Evolutionary conservation across 2,329 filamentous ascomycete genomes (phyloP).

Genomic region (Fusarium foetens): DNA sequence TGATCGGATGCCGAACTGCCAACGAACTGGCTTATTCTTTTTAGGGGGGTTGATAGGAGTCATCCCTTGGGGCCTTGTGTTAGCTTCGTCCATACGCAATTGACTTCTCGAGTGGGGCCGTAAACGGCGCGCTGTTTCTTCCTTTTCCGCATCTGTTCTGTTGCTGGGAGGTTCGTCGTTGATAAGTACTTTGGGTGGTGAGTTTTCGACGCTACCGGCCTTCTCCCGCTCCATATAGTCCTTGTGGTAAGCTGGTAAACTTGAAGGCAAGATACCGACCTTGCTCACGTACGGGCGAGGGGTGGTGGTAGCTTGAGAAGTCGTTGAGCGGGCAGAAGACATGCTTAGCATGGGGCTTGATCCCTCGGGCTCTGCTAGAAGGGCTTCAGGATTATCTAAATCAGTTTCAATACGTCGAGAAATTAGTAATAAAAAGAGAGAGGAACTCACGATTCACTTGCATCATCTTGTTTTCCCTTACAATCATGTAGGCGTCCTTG

Average conservation of each 20-base stretch:
- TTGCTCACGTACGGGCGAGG: slow-evolving; percentile 77
- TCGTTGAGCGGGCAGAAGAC: slow-evolving; percentile 64
- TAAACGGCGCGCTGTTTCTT: slow-evolving; percentile 80
- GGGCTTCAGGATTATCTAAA: slow-evolving; percentile 49
- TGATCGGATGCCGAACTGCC: slow-evolving; percentile 98
- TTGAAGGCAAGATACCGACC: slow-evolving; percentile 90
- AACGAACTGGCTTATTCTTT: slow-evolving; percentile 84
- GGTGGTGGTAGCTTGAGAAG: slow-evolving; percentile 60
- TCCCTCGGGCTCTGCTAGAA: slow-evolving; percentile 51
- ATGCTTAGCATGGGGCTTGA: slow-evolving; percentile 64
- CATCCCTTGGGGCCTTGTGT: slow-evolving; percentile 68
- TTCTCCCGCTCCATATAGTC: slow-evolving; percentile 84
- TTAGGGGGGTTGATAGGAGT: slow-evolving; percentile 72
- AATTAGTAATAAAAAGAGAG: not conserved
- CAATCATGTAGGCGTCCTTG: slow-evolving; percentile 98
- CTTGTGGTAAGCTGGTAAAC: slow-evolving; percentile 88
- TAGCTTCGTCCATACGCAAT: slow-evolving; percentile 72
- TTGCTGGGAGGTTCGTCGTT: slow-evolving; percentile 61
- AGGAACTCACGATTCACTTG: slow-evolving; percentile 82
- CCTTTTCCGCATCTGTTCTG: slow-evolving; percentile 78
- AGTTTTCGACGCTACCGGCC: slow-evolving; percentile 59
- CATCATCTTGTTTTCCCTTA: slow-evolving; percentile 98
- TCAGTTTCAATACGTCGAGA: slow-evolving; percentile 44
- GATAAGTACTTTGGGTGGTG: slow-evolving; percentile 55
- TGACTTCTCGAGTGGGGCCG: slow-evolving; percentile 85